Evolutionary conservation across 192 early-diverging fungal species (phyloP).

Genomic region (Umbelopsis vinacea): DNA sequence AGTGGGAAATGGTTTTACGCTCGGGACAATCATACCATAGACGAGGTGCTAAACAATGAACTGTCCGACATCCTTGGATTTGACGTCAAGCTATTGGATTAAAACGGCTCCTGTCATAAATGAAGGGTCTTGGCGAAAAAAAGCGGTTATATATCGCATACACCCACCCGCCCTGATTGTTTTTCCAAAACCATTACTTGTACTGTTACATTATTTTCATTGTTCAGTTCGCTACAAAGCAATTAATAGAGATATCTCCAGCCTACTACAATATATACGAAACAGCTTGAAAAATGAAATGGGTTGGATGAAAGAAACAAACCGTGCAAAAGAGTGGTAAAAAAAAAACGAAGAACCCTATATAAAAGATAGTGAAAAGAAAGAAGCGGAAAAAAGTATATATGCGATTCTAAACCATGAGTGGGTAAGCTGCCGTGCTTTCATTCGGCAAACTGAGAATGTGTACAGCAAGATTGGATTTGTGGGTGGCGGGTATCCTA

Average conservation of each 20-base stretch:
- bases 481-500: constrained; percentile 8
- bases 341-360: background rate
- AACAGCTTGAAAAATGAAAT: background rate
- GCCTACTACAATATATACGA: background rate
- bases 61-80: constrained; percentile 56
- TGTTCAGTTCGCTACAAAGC: constrained; percentile 1
- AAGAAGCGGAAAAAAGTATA: background rate
- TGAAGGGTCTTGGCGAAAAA: no score
- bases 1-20: constrained; percentile 77
- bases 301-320: background rate
- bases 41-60: constrained; percentile 70
- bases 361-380: background rate
- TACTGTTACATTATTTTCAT: constrained; percentile 9
- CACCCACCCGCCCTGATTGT: background rate
- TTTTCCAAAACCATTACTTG: background rate
- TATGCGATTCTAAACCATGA: no score
- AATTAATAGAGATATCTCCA: constrained; percentile 3
- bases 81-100: constrained; percentile 48
- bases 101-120: background rate
- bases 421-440: no score
- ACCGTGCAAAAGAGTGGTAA: background rate
- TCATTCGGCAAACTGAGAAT: background rate
- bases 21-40: constrained; percentile 71
- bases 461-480: constrained; percentile 12
- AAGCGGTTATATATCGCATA: no score